phyloP scores from a whole-genome alignment of 768 basidiomycete species.

The Suillus paluster region DNA sequence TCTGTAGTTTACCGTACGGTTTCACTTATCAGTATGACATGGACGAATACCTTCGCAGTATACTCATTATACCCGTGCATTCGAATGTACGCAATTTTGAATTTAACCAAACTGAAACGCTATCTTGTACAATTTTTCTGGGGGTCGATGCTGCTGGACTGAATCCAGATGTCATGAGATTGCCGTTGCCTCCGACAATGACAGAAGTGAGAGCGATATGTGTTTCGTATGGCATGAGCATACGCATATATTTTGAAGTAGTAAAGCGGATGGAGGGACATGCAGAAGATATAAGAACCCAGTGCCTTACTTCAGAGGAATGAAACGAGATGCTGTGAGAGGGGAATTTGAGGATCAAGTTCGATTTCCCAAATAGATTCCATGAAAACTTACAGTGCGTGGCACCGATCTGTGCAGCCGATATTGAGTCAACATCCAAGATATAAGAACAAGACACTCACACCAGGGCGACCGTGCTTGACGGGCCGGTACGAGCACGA shows the following conservation, averaged over 20 bases:
- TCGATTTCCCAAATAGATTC: background rate
- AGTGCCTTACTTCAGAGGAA: constrained; percentile 90
- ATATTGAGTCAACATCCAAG: constrained; percentile 17
- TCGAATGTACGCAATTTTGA: constrained; percentile 45
- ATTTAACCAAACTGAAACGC: constrained; percentile 17
- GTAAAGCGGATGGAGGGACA: constrained; percentile 29
- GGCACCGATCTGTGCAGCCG: constrained; percentile 71
- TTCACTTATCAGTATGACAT: constrained; percentile 55
- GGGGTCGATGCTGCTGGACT: background rate
- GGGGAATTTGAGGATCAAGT: background rate
- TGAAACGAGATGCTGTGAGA: constrained; percentile 75
- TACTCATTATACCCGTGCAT: constrained; percentile 62
- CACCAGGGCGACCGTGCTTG: constrained; percentile 99
- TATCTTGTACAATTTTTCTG: constrained; percentile 7
- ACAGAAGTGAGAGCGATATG: background rate
- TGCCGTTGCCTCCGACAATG: background rate
- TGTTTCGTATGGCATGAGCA: constrained; percentile 37
- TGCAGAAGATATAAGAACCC: constrained; percentile 25
- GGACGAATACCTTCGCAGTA: constrained; percentile 64
- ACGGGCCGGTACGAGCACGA: constrained; percentile 98
- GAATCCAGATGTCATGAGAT: background rate
- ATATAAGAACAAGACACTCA: constrained; percentile 47
- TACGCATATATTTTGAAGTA: constrained; percentile 35
- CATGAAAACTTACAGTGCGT: constrained; percentile 71
- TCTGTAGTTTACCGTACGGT: constrained; percentile 64